Evolutionary conservation across 1,284 basidiomycete genomes (phyloP).

Genomic region (Chalciporus sp.): DNA sequence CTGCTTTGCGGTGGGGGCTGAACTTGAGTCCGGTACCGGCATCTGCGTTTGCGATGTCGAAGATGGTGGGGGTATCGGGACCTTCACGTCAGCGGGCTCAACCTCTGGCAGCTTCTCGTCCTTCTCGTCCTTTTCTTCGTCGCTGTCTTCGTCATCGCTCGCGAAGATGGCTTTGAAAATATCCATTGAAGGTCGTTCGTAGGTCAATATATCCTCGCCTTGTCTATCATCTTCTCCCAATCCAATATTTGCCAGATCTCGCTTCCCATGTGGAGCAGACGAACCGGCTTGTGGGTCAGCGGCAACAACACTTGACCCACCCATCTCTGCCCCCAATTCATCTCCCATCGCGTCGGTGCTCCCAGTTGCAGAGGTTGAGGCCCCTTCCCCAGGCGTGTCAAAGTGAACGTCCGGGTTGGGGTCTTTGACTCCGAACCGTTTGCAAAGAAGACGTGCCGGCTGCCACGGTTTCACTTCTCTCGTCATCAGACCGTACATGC

Average conservation of each 20-base stretch:
- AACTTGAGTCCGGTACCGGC: background rate
- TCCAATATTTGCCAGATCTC: slow-evolving; percentile 77
- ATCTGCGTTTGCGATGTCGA: background rate
- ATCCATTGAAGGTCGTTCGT: slow-evolving; percentile 85
- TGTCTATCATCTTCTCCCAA: slow-evolving; percentile 87
- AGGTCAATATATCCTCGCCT: slow-evolving; percentile 84
- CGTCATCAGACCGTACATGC: slow-evolving; percentile 88
- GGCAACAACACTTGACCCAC: background rate
- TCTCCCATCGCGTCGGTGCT: slow-evolving; percentile 8
- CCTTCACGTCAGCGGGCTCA: slow-evolving; percentile 23
- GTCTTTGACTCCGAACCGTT: slow-evolving; percentile 92
- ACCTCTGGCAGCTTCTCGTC: slow-evolving; percentile 38
- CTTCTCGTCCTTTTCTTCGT: slow-evolving; percentile 64
- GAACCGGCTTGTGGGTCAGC: slow-evolving; percentile 14
- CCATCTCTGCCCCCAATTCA: slow-evolving; percentile 22
- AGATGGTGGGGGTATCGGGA: slow-evolving; percentile 9
- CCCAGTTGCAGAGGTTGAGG: slow-evolving; percentile 24
- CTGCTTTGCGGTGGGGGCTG: background rate
- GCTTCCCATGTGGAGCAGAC: slow-evolving; percentile 35
- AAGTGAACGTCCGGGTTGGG: slow-evolving; percentile 55
- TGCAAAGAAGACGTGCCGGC: slow-evolving; percentile 84
- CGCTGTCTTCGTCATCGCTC: slow-evolving; percentile 83
- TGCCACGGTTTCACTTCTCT: slow-evolving; percentile 76
- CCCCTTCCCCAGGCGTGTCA: slow-evolving; percentile 15
- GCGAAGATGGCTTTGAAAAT: slow-evolving; percentile 96